phyloP scores from a whole-genome alignment of 371 early-diverging fungal species.

The Rhizopus sp. region DNA sequence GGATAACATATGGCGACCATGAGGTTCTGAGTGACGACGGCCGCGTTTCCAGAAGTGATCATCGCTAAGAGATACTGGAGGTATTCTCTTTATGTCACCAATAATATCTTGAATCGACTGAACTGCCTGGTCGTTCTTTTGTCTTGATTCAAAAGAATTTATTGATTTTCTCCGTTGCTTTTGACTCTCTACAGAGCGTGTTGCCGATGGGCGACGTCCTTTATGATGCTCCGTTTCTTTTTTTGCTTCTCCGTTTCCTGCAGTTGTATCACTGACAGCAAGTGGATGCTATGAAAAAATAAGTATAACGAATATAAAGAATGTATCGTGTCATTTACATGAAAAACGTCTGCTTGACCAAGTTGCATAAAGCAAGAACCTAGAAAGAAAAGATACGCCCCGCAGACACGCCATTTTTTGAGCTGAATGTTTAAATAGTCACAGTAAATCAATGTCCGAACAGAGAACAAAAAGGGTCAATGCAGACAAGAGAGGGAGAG shows the following conservation, averaged over 20 bases:
- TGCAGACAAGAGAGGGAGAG: too few species aligned
- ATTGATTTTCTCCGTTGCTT: background rate
- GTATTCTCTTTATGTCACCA: constrained; percentile 37
- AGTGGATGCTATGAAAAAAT: too few species aligned
- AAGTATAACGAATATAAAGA: background rate
- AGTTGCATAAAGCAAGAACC: background rate
- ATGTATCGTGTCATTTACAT: background rate
- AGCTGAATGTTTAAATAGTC: background rate
- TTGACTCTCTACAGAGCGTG: background rate
- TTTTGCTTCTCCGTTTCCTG: background rate
- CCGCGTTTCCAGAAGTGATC: constrained; percentile 8
- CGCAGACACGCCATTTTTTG: background rate
- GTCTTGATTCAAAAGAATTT: background rate
- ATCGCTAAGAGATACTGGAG: constrained; percentile 9
- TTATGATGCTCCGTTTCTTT: background rate
- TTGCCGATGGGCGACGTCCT: background rate
- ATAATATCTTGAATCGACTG: constrained; percentile 47
- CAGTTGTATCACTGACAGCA: too few species aligned
- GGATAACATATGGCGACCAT: background rate
- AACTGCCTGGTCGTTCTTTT: constrained; percentile 17
- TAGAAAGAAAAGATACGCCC: background rate
- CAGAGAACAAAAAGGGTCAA: too few species aligned
- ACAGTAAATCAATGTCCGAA: background rate
- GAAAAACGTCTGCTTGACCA: background rate
- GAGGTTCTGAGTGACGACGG: constrained; percentile 38